Evolutionary conservation across 352 stramenopile species (phyloP).

Genomic region (Globisporangium nodosum): DNA sequence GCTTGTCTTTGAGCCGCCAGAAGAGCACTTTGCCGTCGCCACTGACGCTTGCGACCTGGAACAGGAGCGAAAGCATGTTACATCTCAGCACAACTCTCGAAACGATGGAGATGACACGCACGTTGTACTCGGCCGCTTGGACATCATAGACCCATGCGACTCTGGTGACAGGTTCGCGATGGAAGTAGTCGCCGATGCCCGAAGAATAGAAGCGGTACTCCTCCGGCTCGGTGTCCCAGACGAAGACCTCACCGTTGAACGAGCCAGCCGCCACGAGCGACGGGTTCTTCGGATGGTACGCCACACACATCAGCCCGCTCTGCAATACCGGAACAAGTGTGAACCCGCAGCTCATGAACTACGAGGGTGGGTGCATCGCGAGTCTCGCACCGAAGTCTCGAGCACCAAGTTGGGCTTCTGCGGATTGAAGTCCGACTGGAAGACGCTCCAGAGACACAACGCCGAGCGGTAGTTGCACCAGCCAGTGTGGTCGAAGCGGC

Average conservation of each 20-base stretch:
- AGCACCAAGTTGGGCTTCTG: conserved; percentile 62
- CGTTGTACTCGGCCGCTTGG: conserved; percentile 67
- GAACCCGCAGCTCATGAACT: not conserved
- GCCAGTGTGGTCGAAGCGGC: conserved; percentile 76
- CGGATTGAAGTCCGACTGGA: conserved; percentile 68
- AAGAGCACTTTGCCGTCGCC: conserved; percentile 85
- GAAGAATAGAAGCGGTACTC: conserved; percentile 68
- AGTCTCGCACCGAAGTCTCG: conserved; percentile 53
- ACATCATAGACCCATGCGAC: conserved; percentile 79
- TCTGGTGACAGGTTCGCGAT: conserved; percentile 81
- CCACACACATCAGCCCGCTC: conserved; percentile 86
- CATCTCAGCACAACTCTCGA: not conserved
- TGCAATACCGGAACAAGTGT: conserved; percentile 10
- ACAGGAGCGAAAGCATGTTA: not conserved
- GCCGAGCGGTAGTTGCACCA: conserved; percentile 88
- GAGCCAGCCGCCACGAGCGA: conserved; percentile 76
- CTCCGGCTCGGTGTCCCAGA: conserved; percentile 70
- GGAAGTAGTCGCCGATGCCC: conserved; percentile 86
- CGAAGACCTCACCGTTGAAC: conserved; percentile 85
- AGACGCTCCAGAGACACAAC: conserved; percentile 84
- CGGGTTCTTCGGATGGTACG: conserved; percentile 78
- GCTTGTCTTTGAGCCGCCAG: conserved; percentile 84
- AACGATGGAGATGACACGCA: conserved; percentile 8
- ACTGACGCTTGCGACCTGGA: conserved; percentile 65
- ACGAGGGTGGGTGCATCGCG: not conserved